phyloP scores from a whole-genome alignment of 805 yeast species.

The Sugiyamaella chiloensis region DNA sequence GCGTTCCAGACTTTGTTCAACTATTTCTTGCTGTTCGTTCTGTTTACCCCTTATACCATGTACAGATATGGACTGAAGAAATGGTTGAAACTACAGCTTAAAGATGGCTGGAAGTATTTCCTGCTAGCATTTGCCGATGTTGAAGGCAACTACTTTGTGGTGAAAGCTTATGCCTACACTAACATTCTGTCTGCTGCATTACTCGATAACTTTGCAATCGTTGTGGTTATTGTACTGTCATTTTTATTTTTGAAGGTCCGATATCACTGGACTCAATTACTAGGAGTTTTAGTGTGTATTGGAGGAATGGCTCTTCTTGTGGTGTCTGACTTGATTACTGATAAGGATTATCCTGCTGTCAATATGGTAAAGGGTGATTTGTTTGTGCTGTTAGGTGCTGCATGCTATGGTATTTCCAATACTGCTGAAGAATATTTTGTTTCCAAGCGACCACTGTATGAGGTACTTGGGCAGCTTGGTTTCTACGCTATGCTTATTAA shows the following conservation, averaged over 20 bases:
- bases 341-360: slow-evolving; percentile 39
- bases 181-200: slow-evolving; percentile 42
- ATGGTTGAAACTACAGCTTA: slow-evolving; percentile 30
- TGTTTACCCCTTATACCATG: slow-evolving; percentile 40
- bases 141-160: slow-evolving; percentile 46
- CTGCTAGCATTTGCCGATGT: slow-evolving; percentile 44
- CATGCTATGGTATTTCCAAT: slow-evolving; percentile 45
- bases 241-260: slow-evolving; percentile 42
- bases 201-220: slow-evolving; percentile 45
- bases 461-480: slow-evolving; percentile 44
- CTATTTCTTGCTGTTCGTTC: slow-evolving; percentile 36
- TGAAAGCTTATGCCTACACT: slow-evolving; percentile 43
- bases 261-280: slow-evolving; percentile 44
- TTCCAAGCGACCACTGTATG: slow-evolving; percentile 44
- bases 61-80: slow-evolving; percentile 39
- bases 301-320: slow-evolving; percentile 43
- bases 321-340: slow-evolving; percentile 40
- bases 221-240: slow-evolving; percentile 41
- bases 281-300: slow-evolving; percentile 40
- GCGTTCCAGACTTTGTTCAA: slow-evolving; percentile 43
- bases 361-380: slow-evolving; percentile 43
- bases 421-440: slow-evolving; percentile 43
- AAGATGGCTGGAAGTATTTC: slow-evolving; percentile 44
- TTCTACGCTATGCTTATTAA: slow-evolving; percentile 41
- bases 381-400: slow-evolving; percentile 43